These are phyloP conservation scores for Nakaseomyces bracarensis DNA, from an alignment of 1,139 yeast species.

Conservation along the genomic window DNA sequence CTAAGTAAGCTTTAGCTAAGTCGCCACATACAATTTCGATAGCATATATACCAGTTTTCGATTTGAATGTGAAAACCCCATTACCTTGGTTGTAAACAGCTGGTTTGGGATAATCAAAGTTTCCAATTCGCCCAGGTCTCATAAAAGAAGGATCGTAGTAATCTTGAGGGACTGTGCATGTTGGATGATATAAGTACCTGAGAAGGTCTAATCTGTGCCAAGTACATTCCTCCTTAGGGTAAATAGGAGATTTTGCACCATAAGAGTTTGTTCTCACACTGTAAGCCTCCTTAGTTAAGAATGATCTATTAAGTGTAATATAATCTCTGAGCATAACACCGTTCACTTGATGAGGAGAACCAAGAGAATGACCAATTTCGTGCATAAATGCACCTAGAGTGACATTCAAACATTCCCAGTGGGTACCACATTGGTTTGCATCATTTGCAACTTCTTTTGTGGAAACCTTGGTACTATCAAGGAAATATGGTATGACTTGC, in stretches of 20 bases:
- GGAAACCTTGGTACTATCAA: slow-evolving; percentile 60
- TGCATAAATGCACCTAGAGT: slow-evolving; percentile 94
- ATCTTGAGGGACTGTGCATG: slow-evolving; percentile 67
- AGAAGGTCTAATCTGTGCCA: slow-evolving; percentile 81
- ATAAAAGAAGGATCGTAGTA: slow-evolving; percentile 31
- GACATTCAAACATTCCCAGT: slow-evolving; percentile 83
- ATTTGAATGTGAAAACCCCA: slow-evolving; percentile 40
- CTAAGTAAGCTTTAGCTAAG: slow-evolving; percentile 54
- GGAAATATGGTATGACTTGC: slow-evolving; percentile 55
- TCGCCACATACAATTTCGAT: slow-evolving; percentile 51
- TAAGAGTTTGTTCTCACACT: slow-evolving; percentile 46
- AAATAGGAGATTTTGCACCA: slow-evolving; percentile 42
- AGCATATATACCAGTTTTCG: slow-evolving; percentile 61
- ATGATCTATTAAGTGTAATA: slow-evolving; percentile 69
- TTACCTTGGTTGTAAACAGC: slow-evolving; percentile 40
- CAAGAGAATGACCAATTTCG: slow-evolving; percentile 84
- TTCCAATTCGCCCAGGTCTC: slow-evolving; percentile 26
- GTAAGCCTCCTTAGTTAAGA: slow-evolving; percentile 60
- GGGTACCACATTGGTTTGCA: slow-evolving; percentile 69
- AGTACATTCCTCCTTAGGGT: slow-evolving; percentile 61
- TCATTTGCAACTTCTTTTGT: slow-evolving; percentile 80
- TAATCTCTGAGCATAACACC: slow-evolving; percentile 92
- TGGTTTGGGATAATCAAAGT: slow-evolving; percentile 32
- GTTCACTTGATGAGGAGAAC: slow-evolving; percentile 83
- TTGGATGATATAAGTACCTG: slow-evolving; percentile 72